These are phyloP conservation scores for Arthrinium phaeospermum DNA, from an alignment of 2,329 filamentous ascomycete species.

Conservation along the genomic window DNA sequence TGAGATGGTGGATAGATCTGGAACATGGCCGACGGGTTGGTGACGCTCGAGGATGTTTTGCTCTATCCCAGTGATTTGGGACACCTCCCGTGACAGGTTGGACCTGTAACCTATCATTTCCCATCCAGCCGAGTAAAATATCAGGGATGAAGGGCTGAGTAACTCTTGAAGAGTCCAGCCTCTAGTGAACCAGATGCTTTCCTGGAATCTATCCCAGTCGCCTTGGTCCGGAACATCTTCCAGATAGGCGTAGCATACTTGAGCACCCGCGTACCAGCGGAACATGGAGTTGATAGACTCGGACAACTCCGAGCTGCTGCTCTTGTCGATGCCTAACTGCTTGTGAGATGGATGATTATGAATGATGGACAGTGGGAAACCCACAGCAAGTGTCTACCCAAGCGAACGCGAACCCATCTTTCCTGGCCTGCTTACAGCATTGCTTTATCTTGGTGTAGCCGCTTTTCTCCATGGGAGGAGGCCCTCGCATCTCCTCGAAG, in stretches of 20 bases:
- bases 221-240: background rate
- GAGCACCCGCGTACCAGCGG: constrained; percentile 25
- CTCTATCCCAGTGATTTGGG: background rate
- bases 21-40: background rate
- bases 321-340: background rate
- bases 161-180: background rate
- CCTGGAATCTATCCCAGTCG: background rate
- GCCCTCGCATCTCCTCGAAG: background rate
- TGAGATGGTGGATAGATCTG: background rate
- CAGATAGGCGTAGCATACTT: constrained; percentile 29
- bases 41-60: background rate
- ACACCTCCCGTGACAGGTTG: background rate
- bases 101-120: background rate
- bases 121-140: background rate
- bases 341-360: background rate
- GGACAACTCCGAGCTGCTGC: background rate
- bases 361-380: background rate
- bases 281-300: constrained; percentile 28
- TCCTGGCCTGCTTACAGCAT: background rate
- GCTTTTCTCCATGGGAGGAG: background rate
- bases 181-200: background rate
- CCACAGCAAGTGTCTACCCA: constrained; percentile 2
- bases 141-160: background rate
- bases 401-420: background rate
- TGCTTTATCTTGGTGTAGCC: background rate